Evolutionary conservation across 139 green algal genomes (phyloP), one percentile per base, ranked within the genome.

Genomic region (Picocystis salinarum): DNA sequence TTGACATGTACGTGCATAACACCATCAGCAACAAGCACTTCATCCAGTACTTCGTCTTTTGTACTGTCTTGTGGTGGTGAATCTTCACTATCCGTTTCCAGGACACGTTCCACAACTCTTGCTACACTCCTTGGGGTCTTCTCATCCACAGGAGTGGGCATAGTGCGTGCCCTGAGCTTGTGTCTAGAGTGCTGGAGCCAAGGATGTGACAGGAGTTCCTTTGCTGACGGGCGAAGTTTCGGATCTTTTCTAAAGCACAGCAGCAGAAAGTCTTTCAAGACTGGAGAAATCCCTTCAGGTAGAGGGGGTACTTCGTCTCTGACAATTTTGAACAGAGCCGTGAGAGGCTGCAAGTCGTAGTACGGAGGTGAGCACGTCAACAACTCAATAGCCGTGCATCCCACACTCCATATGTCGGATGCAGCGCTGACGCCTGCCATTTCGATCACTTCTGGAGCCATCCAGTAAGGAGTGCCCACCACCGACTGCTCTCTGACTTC

Each of bases 381-480:
- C 39, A 96, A 69, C 74, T 96, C 86, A 5, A 96, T 65, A 17
- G 89, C 72, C 17, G 94, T 67, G 67, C 83, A 96, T 30, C 78
- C 86, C 28, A 96, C 81, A 3, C 57, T 79, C 86, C 86, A 96
- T 29, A 96, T 90, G 68, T 96, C 86, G 7, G 66, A 73, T 6
- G 78, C 76, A 3, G 79, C 48, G 3, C 68, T 87, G 12, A 91
- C 74, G 30, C 74, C 67, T 4, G 77, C 84, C 75, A 95, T 81
- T 65, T 93, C 82, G 40, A 95, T 89, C 23, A 95, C 83, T 69
- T 94, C 80, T 24, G 83, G 83, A 3, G 83, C 83, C 79, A 93
- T 92, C 82, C 82, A 92, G 61, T 93, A 96, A 3, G 86, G 84
- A 5, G 84, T 89, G 17, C 86, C 86, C 13, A 86, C 86, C 9